Base-by-base conservation (phyloP, 1,139 yeast genomes). In the Suzukiozyma palmioleophila region DNA sequence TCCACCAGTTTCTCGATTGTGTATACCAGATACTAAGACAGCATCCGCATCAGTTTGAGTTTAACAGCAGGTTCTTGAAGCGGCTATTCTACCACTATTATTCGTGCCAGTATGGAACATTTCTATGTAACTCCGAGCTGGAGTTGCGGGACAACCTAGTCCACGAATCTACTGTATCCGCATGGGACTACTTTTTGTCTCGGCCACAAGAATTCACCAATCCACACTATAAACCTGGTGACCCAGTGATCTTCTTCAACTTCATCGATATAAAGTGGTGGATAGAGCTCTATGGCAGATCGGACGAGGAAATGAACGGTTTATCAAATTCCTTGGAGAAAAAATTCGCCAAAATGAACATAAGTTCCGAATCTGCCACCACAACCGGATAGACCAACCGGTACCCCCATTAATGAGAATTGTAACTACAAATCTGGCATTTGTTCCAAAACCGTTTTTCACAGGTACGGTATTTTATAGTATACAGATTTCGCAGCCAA, bases 51-150 rank as follows among this genome's bases (percentile, higher is more conserved):
- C 64, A 69, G 35, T 92, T 92, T 60, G 96, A 92, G 60, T 90
- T 82, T 63, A 89, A 90, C 52, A 96, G 90, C 56, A 66, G 97
- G 37, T 89, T 92, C 52, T 62, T 94, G 48, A 75, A 96, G 50
- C 65, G 97, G 37, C 64, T 92, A 39, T 73, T 88, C 27, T 92
- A 92, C 54, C 98, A 92, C 59, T 69, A 85, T 36, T 88, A 90
- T 55, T 86, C 97, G 1, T 89, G 97, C 55, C 98, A 92, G 57
- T 92, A 89, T 59, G 98, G 98, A 3, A 80, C 96, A 1, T 92
- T 92, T 53, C 60, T 94, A 38, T 80, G 77, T 51, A 85, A 92
- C 54, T 74, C 76, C 30, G 96, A 92, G 54, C 60, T 66, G 36
- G 96, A 88, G 46, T 53, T 64, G 8, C 62, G 60, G 24, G 50